Evolutionary conservation across 805 yeast genomes (phyloP), one percentile per base, ranked within the genome.

Genomic region (Lipomyces spencermartinsiae): DNA sequence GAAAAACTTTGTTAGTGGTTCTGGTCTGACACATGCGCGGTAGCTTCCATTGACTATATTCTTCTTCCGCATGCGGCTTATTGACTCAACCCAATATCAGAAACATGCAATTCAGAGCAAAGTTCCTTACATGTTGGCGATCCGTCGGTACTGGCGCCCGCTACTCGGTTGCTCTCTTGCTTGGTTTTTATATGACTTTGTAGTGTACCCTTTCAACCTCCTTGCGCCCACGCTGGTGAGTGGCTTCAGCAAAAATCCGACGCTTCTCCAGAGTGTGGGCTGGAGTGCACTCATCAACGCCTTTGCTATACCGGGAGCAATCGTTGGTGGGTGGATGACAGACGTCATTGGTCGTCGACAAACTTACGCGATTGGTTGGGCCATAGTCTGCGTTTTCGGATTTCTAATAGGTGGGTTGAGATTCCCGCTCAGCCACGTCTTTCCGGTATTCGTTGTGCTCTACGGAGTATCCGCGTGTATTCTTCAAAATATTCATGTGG

Each of bases 211-310:
- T 43, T 43, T 43, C n/a, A 43, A 43, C 22, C 49, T 43, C 22
- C 49, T 43, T 16, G 49, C 49, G n/a, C 49, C 49, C 4, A 43
- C 49, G 3, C 49, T 43, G 49, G 49, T 43, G 19, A 43, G 49
- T 43, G 49, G 49, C 22, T 43, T 43, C 49, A 43, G 10, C 22
- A 43, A 43, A n/a, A 43, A 43, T n/a, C 49, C 49, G 22, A 43
- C 49, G 49, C 49, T 43, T 43, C 49, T 43, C 22, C 49, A 43
- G 49, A 43, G 49, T 43, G 49, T 43, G 8, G 49, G 49, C 22
- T 43, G 49, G 49, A 43, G 49, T 16, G 49, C 49, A 1, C 49
- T 43, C 22, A 43, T 43, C n/a, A 43, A 43, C 49, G 16, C 49
- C 49, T 43, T 43, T 43, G 49, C 49, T 16, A 43, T 43, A 14